These are phyloP conservation scores for Gloeopeniophorella convolvens DNA, from an alignment of 768 basidiomycete genomes.

Conservation along the genomic window DNA sequence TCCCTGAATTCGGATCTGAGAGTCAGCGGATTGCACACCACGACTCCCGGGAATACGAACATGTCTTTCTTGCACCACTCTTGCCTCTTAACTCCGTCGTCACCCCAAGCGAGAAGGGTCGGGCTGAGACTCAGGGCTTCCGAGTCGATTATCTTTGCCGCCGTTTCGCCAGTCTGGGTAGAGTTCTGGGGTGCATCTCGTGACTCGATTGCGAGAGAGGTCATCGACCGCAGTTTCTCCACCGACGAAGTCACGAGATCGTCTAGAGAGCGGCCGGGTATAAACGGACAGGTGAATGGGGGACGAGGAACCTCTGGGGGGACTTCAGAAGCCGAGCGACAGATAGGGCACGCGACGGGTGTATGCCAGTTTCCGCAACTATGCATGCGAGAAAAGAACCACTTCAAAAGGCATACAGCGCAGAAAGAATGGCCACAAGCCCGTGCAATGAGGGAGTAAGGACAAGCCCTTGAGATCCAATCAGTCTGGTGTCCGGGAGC, in stretches of 20 bases:
- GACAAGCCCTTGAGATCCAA: conserved; percentile 36
- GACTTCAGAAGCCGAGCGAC: conserved; percentile 44
- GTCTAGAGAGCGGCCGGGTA: conserved; percentile 54
- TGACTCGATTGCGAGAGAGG: not conserved
- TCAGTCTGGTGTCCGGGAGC: not conserved
- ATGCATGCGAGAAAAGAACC: conserved; percentile 65
- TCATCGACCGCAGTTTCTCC: conserved; percentile 40
- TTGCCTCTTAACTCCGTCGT: too few species aligned
- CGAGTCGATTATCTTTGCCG: too few species aligned
- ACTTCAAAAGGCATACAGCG: conserved; percentile 57
- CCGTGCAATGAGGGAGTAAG: conserved; percentile 47
- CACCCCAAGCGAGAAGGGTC: too few species aligned
- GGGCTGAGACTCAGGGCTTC: too few species aligned
- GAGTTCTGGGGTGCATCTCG: not conserved
- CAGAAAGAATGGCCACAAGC: conserved; percentile 67
- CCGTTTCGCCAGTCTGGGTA: not conserved
- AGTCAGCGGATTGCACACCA: not conserved
- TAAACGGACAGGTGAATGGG: conserved; percentile 51
- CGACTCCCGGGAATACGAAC: too few species aligned
- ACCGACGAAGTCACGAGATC: conserved; percentile 43
- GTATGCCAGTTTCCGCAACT: conserved; percentile 65
- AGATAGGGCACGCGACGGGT: conserved; percentile 60
- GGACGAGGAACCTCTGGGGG: conserved; percentile 45
- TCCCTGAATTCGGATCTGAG: not conserved
- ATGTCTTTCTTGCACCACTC: too few species aligned